Conservation (phyloP, 1,139 yeast species). For the Scheffersomyces parashehatae region DNA sequence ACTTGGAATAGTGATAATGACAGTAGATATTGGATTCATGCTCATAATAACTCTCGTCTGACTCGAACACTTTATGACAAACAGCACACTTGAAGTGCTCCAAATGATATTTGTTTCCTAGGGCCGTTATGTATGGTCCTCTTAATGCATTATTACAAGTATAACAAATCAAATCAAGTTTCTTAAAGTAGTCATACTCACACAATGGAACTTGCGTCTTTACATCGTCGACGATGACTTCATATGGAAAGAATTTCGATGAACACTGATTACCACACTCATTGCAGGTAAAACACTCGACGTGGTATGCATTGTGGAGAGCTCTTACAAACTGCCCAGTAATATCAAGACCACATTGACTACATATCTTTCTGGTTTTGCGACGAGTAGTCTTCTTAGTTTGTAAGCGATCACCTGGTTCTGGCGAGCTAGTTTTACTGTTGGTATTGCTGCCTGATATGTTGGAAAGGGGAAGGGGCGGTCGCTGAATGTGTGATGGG, state of each 20-base stretch:
- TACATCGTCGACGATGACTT: conserved; percentile 30
- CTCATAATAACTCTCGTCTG: conserved; percentile 91
- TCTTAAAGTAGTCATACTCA: conserved; percentile 87
- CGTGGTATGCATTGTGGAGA: conserved; percentile 74
- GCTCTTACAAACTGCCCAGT: conserved; percentile 88
- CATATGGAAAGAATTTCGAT: conserved; percentile 67
- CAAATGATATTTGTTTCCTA: conserved; percentile 88
- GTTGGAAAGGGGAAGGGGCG: conserved; percentile 2
- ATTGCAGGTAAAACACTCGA: conserved; percentile 81
- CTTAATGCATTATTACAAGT: conserved; percentile 84
- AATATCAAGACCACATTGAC: conserved; percentile 64
- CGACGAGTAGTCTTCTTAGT: conserved; percentile 16
- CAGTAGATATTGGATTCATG: conserved; percentile 83
- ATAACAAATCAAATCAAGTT: conserved; percentile 78
- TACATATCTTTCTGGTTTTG: conserved; percentile 49
- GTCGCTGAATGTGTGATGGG: conserved; percentile 8
- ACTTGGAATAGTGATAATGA: conserved; percentile 84
- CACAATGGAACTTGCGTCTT: conserved; percentile 71
- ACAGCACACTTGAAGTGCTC: conserved; percentile 94
- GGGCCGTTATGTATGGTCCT: conserved; percentile 92
- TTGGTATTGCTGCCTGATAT: conserved; percentile 1
- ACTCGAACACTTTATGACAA: conserved; percentile 85
- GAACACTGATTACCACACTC: conserved; percentile 81
- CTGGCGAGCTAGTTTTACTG: neutral
- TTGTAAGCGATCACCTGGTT: conserved; percentile 2